A percentile compares a stretch with the other conserved stretches of the same genome.
Evolutionary conservation across 192 early-diverging fungal species (phyloP).

Genomic region (Chytriomyces confervae): DNA sequence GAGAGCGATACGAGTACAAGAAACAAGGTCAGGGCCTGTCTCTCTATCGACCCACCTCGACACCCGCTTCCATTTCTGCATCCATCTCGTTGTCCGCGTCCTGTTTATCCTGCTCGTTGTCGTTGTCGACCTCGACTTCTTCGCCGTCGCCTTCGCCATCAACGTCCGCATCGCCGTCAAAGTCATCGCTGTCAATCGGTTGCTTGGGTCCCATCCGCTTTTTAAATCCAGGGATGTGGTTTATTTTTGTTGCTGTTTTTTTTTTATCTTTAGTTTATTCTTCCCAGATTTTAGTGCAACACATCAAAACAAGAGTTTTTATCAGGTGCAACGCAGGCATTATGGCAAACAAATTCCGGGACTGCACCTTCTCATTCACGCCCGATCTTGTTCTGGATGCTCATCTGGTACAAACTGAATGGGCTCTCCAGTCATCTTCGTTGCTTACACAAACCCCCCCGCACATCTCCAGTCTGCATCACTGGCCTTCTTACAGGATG

Average conservation of each 20-base stretch:
- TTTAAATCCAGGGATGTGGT: constrained; percentile 6
- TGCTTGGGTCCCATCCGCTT: neutral
- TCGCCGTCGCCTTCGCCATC: constrained; percentile 40
- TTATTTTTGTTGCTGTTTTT: constrained; percentile 4
- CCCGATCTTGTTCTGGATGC: constrained; percentile 28
- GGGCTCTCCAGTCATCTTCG: neutral
- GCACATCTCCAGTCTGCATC: constrained; percentile 43
- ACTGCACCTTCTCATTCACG: constrained; percentile 30
- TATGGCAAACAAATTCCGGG: constrained; percentile 13
- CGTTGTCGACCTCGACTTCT: neutral
- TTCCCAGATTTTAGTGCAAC: no score
- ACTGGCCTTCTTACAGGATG: constrained; percentile 68
- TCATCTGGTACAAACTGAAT: constrained; percentile 8
- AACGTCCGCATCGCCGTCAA: constrained; percentile 29
- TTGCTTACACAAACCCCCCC: neutral
- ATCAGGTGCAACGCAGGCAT: neutral
- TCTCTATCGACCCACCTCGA: no score
- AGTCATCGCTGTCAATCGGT: constrained; percentile 1
- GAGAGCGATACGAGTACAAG: no score
- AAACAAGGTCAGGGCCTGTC: no score
- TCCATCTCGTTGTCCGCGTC: neutral
- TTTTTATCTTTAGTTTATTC: neutral
- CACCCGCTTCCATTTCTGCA: constrained; percentile 24
- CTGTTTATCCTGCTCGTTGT: neutral
- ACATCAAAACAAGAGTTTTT: neutral